These are phyloP conservation scores for Coemansia sp. DNA, from an alignment of 192 early-diverging fungal genomes.

Conservation along the genomic window DNA sequence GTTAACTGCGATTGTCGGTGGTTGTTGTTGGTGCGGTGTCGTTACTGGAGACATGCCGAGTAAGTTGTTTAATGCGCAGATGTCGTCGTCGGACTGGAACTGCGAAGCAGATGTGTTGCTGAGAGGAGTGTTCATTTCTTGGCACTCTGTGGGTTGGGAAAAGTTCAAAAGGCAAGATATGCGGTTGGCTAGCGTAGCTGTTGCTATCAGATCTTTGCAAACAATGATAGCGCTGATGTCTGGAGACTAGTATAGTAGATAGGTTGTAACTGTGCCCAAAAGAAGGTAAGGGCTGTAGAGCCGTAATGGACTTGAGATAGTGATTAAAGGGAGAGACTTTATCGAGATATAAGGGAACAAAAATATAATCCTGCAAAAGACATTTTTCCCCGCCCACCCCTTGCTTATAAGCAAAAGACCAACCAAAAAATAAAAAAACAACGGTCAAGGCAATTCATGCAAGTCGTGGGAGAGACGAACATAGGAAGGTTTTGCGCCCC, in stretches of 20 bases:
- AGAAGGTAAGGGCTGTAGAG: neutral
- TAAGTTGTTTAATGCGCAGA: conserved; percentile 35
- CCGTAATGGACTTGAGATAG: neutral
- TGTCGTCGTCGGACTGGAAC: conserved; percentile 27
- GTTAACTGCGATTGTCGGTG: conserved; percentile 6
- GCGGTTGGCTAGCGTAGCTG: no score
- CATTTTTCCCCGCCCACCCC: neutral
- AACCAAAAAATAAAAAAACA: conserved; percentile 5
- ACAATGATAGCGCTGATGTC: neutral
- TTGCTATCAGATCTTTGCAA: neutral
- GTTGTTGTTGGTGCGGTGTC: conserved; percentile 3
- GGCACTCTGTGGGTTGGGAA: neutral
- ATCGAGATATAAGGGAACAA: neutral
- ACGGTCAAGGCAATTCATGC: neutral
- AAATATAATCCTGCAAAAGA: neutral
- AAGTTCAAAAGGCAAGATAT: neutral
- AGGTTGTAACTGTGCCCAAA: neutral
- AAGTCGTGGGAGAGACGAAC: neutral
- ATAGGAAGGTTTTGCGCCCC: neutral
- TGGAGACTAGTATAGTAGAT: neutral
- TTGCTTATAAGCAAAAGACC: neutral
- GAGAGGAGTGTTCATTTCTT: conserved; percentile 2
- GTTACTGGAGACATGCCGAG: conserved; percentile 21
- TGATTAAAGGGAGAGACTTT: neutral
- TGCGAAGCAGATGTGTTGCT: conserved; percentile 11